Evolutionary conservation across 129 eudicot genomes (phyloP), one percentile per base, ranked within the genome.

Genomic region (Calendula officinalis): DNA sequence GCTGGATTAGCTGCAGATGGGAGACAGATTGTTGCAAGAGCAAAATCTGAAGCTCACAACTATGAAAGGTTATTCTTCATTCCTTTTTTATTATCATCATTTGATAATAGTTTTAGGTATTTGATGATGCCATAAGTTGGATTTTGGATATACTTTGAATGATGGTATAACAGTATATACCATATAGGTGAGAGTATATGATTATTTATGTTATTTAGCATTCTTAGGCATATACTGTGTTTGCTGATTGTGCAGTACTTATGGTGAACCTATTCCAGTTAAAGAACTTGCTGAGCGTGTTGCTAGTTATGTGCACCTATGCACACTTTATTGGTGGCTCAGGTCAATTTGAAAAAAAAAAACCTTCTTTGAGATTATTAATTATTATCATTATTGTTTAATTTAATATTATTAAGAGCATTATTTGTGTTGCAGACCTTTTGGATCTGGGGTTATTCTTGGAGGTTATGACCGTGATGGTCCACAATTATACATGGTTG

Each of bases 311-410:
- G 96, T 92, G 71, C 99, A 92, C 77, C 60, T 88, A 42, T 85
- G 95, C 55, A 92, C 99, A 46, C 89, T 92, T 16, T 92, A 92
- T 78, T 92, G 99, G 99, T 92, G 99, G 99, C 99, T 92, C 85
- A 92, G 98, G 98, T 87, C 16, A 38, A 8, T 61, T 56, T 64
- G 34, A 39, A 62, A 39, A 7, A 41, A n/a, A 39, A 62, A 39
- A 7, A 41, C 8, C 35, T 40, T 53, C 61, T 36, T 47, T 14
- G 40, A 13, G 6, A 13, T 47, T 14, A 36, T 46, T 46, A 56
- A 41, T 62, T 41, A 2, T 30, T 38, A 12, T 16, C 7, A 9
- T 17, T 8, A 35, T 37, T 62, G 13, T 39, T 3, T 15, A 1
- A 15, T 16, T 3, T 0, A 4, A 49, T 5, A n/a, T 39, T 76